Percentiles rank a stretch among this genome's conserved stretches.
Conservation (phyloP, 2,329 filamentous ascomycete genomes). For the Aureobasidium namibiae region DNA sequence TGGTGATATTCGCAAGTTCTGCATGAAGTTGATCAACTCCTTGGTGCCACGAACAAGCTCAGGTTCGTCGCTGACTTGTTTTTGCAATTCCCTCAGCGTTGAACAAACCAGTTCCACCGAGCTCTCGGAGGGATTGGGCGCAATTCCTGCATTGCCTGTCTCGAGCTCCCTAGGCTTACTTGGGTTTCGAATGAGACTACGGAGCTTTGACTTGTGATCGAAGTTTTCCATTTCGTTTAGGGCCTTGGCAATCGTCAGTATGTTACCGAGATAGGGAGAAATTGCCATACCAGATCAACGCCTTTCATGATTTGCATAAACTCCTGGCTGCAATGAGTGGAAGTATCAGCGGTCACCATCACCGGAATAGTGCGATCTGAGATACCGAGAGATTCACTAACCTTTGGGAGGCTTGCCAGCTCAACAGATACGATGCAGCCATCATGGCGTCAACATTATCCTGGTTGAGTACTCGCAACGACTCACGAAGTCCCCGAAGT, state of each 20-base stretch:
- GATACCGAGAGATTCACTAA: background rate
- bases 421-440: conserved; percentile 5
- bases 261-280: background rate
- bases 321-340: background rate
- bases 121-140: background rate
- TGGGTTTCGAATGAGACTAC: background rate
- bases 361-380: background rate
- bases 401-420: conserved; percentile 9
- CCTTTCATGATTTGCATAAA: conserved; percentile 13
- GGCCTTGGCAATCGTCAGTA: conserved; percentile 4
- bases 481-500: conserved; percentile 4
- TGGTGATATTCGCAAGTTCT: conserved; percentile 4
- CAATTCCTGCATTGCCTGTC: background rate
- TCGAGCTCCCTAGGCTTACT: background rate
- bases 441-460: conserved; percentile 8
- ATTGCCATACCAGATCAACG: conserved; percentile 2
- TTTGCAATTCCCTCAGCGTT: background rate
- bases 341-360: background rate
- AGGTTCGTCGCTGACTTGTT: conserved; percentile 1
- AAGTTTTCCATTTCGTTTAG: conserved; percentile 9
- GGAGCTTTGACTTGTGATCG: background rate
- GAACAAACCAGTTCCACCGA: conserved; percentile 1
- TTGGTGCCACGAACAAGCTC: conserved; percentile 9
- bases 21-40: conserved; percentile 8
- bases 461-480: background rate